Conservation (phyloP, 345 rosid genomes). For the Salix suchowensis region DNA sequence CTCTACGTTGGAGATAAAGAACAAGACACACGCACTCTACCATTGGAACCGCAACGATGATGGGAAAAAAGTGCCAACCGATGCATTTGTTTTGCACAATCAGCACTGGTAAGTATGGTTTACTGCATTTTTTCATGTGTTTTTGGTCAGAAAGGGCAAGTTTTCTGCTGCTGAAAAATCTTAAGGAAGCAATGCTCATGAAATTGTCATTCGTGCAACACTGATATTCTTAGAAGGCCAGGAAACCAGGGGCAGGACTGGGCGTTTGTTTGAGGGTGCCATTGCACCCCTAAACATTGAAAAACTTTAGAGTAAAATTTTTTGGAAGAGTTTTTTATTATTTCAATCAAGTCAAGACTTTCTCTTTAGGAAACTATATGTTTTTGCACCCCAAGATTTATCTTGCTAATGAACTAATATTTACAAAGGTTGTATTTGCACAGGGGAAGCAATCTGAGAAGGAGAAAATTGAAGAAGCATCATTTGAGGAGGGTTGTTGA, state of each 20-base stretch:
- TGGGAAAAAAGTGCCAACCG: conserved; percentile 69
- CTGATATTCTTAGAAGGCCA: not conserved
- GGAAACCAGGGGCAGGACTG: not conserved
- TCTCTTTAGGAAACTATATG: not conserved
- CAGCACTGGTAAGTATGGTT: conserved; percentile 60
- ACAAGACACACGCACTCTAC: conserved; percentile 82
- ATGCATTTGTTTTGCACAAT: conserved; percentile 57
- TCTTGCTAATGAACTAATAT: not conserved
- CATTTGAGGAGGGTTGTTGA: conserved; percentile 30
- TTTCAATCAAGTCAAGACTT: not conserved
- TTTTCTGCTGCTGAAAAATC: not conserved
- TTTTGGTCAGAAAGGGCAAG: not conserved
- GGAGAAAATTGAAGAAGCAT: conserved; percentile 62
- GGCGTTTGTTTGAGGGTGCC: not conserved
- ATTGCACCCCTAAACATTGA: no score
- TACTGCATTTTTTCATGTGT: not conserved
- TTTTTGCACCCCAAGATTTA: not conserved
- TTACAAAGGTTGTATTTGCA: not conserved
- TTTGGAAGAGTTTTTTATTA: not conserved
- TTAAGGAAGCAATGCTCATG: not conserved
- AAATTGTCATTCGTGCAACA: not conserved
- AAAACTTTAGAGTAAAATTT: not conserved
- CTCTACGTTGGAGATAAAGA: conserved; percentile 74
- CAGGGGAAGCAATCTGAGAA: conserved; percentile 56
- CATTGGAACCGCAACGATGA: conserved; percentile 93